Base-by-base conservation (phyloP, 805 yeast species). In the Vanderwaltozyma yarrowii region DNA sequence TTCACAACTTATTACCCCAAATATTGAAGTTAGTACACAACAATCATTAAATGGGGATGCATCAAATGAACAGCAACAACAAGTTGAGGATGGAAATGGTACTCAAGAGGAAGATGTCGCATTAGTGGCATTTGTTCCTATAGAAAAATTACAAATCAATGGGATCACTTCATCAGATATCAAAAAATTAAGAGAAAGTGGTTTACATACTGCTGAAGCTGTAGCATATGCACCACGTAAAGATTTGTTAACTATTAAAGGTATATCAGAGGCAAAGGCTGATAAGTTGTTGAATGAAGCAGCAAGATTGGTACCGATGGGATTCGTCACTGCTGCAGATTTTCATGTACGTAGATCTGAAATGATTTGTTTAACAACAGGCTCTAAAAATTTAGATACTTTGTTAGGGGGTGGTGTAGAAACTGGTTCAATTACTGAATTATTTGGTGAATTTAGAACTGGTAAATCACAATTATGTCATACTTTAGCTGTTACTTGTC, bases 381-480 rank as follows among this genome's bases (percentile, higher is more conserved):
- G 98, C 1, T 87, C 97, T 2, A 86, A 87, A 55, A 89, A 86
- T 52, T 68, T 92, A 32, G 98, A 92, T 58, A 86, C 95, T 1
- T 66, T 92, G 36, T 67, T 92, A 29, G 96, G 96, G 9, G 98
- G 98, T 38, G 98, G 98, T 30, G 74, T 92, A 36, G 98, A 92
- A 60, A 92, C 98, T 0, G 98, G 98, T 2, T 83, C 95, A 2
- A 81, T 92, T 46, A 92, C 98, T 1, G 98, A 92, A 62, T 74
- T 89, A 8, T 92, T 85, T 66, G 98, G 98, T 27, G 98, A 92
- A 61, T 92, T 88, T 60, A 76, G 97, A 66, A 92, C 98, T 2
- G 98, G 98, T 33, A 92, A 92, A 59, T 86, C 96, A 4, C 98
- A 92, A 66, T 65, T 92, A 33, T 92, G 98, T 61, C 98, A 92